A percentile compares a stretch with the other conserved stretches of the same genome.
These are phyloP conservation scores for Microthyrium microscopicum DNA, from an alignment of 2,329 filamentous ascomycete genomes.

Conservation along the genomic window DNA sequence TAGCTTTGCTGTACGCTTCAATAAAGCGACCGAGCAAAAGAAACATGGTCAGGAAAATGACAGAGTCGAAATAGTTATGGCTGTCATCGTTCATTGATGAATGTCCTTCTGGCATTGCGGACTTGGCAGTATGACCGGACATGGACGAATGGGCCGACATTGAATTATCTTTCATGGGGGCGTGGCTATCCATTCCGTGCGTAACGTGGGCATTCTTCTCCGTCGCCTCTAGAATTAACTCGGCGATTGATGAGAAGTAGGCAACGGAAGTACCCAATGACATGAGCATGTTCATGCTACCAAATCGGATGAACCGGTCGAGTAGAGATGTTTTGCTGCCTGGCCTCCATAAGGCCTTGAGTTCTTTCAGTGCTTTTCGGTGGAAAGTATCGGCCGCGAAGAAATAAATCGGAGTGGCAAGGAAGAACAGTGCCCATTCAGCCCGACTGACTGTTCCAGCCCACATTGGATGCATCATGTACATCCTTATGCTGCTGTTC, in stretches of 20 bases:
- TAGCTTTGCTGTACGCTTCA: slow-evolving; percentile 83
- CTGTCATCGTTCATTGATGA: slow-evolving; percentile 16
- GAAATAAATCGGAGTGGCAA: slow-evolving; percentile 77
- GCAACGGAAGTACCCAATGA: slow-evolving; percentile 77
- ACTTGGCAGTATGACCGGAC: too few relatives aligned
- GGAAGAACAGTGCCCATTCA: slow-evolving; percentile 63
- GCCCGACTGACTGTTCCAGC: slow-evolving; percentile 55
- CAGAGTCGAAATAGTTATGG: slow-evolving; percentile 67
- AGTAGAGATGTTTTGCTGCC: slow-evolving; percentile 57
- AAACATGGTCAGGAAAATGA: slow-evolving; percentile 83
- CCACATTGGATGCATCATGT: slow-evolving; percentile 53
- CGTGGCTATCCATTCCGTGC: slow-evolving; percentile 12
- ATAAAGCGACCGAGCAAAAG: slow-evolving; percentile 57
- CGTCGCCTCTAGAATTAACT: slow-evolving; percentile 45
- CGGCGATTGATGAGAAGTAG: slow-evolving; percentile 65
- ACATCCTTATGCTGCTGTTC: slow-evolving; percentile 40
- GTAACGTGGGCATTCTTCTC: too few relatives aligned
- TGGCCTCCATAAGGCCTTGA: slow-evolving; percentile 59
- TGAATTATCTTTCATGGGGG: too few relatives aligned
- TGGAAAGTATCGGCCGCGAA: slow-evolving; percentile 80
- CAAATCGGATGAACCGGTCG: slow-evolving; percentile 75
- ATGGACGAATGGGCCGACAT: too few relatives aligned
- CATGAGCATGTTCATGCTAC: slow-evolving; percentile 92
- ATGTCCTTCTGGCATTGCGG: neutral
- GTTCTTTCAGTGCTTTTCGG: slow-evolving; percentile 57